Evolutionary conservation across 352 stramenopile species (phyloP).

Genomic region (Phytophthora fragariaefolia): DNA sequence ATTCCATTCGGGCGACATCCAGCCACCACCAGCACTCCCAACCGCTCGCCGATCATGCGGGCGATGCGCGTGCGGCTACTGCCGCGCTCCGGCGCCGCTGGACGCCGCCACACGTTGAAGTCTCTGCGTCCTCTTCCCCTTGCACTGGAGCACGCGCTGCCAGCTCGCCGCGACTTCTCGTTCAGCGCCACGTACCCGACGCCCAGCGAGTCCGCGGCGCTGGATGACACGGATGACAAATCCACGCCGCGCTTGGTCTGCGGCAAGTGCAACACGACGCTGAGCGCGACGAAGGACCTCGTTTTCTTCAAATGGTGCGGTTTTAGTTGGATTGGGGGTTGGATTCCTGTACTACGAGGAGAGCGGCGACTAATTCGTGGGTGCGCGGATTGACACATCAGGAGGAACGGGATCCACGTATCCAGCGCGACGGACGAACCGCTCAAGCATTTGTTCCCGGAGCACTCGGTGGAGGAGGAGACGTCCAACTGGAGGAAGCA

Average conservation of each 20-base stretch:
- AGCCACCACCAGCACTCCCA: constrained; percentile 11
- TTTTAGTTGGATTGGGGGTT: neutral
- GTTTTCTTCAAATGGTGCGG: constrained; percentile 29
- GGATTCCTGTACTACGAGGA: neutral
- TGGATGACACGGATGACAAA: constrained; percentile 50
- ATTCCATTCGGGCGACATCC: constrained; percentile 22
- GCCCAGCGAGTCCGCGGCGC: constrained; percentile 49
- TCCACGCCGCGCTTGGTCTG: constrained; percentile 66
- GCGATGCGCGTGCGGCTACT: constrained; percentile 22
- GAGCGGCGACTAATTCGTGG: neutral
- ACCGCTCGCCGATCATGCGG: constrained; percentile 27
- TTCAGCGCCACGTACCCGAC: constrained; percentile 71
- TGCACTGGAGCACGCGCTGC: neutral
- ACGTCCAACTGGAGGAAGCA: constrained; percentile 63
- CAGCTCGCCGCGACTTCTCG: constrained; percentile 37
- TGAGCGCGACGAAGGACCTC: constrained; percentile 69
- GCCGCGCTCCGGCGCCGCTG: constrained; percentile 10
- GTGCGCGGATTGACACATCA: constrained; percentile 16
- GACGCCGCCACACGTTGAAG: constrained; percentile 12
- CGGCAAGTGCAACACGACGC: constrained; percentile 65
- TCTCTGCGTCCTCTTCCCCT: constrained; percentile 17
- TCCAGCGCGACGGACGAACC: constrained; percentile 70
- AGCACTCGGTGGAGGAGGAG: constrained; percentile 47
- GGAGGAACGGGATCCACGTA: constrained; percentile 74
- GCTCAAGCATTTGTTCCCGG: constrained; percentile 59